These are phyloP conservation scores for Heracleum sosnowskyi DNA, from an alignment of 129 eudicot genomes.

Conservation along the genomic window DNA sequence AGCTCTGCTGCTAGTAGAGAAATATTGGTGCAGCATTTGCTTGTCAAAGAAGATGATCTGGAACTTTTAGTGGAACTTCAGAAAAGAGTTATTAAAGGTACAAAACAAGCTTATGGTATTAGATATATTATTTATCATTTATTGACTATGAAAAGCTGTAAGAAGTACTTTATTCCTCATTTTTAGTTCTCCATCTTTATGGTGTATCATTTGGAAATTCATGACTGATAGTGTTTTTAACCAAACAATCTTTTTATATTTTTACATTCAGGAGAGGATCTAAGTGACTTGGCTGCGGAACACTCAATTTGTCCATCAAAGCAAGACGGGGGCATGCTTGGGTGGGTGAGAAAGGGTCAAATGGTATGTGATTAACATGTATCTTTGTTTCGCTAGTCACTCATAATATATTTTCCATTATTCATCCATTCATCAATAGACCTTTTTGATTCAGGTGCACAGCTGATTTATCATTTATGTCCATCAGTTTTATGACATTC, in stretches of 20 bases:
- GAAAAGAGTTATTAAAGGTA: slow-evolving; percentile 48
- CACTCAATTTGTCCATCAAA: slow-evolving; percentile 87
- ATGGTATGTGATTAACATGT: slow-evolving; percentile 53
- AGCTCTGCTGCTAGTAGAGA: slow-evolving; percentile 40
- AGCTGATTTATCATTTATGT: not conserved
- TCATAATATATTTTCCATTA: not conserved
- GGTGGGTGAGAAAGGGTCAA: slow-evolving; percentile 98
- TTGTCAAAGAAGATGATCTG: slow-evolving; percentile 54
- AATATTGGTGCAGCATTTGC: slow-evolving; percentile 62
- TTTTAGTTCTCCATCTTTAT: not conserved
- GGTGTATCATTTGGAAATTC: not conserved
- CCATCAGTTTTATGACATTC: not conserved
- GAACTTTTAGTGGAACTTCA: slow-evolving; percentile 49
- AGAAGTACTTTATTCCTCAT: not conserved
- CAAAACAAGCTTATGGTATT: not conserved
- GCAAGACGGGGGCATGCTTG: slow-evolving; percentile 97
- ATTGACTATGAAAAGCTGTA: not conserved
- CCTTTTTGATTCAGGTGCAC: not conserved
- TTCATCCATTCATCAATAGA: no score
- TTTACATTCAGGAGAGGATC: slow-evolving; percentile 66
- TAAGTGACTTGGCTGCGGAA: slow-evolving; percentile 84
- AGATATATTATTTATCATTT: not conserved
- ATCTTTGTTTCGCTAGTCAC: not conserved
- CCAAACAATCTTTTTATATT: not conserved
- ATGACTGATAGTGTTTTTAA: not conserved